Evolutionary conservation across 208 protist genomes (phyloP).

Genomic region (Porcisia deanei): DNA sequence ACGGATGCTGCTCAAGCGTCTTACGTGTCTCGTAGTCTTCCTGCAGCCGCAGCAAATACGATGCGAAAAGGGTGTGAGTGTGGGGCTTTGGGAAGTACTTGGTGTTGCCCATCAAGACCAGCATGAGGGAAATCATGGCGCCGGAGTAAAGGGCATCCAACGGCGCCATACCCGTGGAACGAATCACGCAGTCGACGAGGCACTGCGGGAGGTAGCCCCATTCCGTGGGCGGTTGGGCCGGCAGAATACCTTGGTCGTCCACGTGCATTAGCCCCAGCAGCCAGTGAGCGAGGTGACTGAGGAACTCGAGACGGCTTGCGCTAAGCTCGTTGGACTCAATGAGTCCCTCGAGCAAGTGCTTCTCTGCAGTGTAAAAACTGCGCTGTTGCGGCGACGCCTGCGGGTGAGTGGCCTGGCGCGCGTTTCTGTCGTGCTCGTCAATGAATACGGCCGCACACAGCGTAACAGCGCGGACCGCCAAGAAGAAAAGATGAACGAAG

Average conservation of each 20-base stretch:
- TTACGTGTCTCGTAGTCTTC: slow-evolving; percentile 47
- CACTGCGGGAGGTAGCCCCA: slow-evolving; percentile 88
- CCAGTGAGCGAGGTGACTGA: slow-evolving; percentile 79
- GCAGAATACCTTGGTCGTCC: slow-evolving; percentile 44
- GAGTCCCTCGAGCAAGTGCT: slow-evolving; percentile 63
- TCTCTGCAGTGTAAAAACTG: slow-evolving; percentile 46
- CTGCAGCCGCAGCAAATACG: slow-evolving; percentile 65
- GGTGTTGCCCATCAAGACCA: slow-evolving; percentile 91
- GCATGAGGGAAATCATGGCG: slow-evolving; percentile 80
- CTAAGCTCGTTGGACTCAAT: slow-evolving; percentile 47
- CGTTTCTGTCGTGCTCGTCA: slow-evolving; percentile 61
- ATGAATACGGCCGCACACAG: slow-evolving; percentile 57
- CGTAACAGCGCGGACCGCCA: slow-evolving; percentile 58
- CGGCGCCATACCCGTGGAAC: slow-evolving; percentile 56
- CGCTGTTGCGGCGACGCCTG: slow-evolving; percentile 49
- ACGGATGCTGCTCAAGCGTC: slow-evolving; percentile 72
- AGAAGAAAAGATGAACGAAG: slow-evolving; percentile 81
- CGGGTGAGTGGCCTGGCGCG: slow-evolving; percentile 54
- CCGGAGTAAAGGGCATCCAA: slow-evolving; percentile 58
- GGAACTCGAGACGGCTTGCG: slow-evolving; percentile 54
- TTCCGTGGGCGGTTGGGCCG: slow-evolving; percentile 43
- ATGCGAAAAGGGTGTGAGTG: slow-evolving; percentile 85
- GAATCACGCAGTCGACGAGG: slow-evolving; percentile 80
- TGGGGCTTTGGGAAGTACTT: slow-evolving; percentile 90
- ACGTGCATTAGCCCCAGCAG: slow-evolving; percentile 76